Evolutionary conservation across 805 yeast species (phyloP).

Genomic region (Ogataea naganishii): DNA sequence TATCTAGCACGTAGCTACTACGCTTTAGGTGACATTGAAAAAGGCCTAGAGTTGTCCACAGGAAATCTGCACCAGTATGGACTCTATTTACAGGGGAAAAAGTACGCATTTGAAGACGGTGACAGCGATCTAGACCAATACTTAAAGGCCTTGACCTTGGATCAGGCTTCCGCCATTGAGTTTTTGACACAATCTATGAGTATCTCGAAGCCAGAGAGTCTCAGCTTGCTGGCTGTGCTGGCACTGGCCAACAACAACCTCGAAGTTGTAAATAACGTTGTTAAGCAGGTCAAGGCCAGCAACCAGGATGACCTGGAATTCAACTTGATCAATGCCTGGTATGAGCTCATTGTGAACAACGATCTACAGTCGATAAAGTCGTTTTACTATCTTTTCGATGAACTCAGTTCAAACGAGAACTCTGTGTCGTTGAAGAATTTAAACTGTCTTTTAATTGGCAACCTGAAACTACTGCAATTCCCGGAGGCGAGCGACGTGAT

Average conservation of each 20-base stretch:
- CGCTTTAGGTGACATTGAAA: constrained; percentile 7
- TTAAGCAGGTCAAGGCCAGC: constrained; percentile 5
- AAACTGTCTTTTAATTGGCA: constrained; percentile 60
- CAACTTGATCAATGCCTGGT: constrained; percentile 75
- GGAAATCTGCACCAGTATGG: constrained; percentile 7
- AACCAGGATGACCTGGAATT: constrained; percentile 62
- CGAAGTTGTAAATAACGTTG: constrained; percentile 6
- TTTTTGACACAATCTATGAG: no score
- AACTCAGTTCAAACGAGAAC: constrained; percentile 52
- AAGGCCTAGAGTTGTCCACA: constrained; percentile 6
- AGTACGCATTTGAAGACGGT: no score
- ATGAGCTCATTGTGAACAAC: constrained; percentile 26
- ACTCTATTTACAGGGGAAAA: constrained; percentile 4
- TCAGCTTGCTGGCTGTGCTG: no score
- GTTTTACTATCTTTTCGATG: constrained; percentile 68
- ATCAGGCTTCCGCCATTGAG: no score
- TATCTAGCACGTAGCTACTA: constrained; percentile 14
- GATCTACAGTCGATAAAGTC: constrained; percentile 30
- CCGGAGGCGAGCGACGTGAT: constrained; percentile 76
- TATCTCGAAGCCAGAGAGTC: no score
- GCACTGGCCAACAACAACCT: no score
- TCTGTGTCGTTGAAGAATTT: constrained; percentile 37
- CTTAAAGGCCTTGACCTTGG: no score
- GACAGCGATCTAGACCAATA: no score
- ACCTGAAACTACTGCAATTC: constrained; percentile 67